Base-by-base conservation (phyloP, 2,329 filamentous ascomycete species). In the Fusarium sororula region DNA sequence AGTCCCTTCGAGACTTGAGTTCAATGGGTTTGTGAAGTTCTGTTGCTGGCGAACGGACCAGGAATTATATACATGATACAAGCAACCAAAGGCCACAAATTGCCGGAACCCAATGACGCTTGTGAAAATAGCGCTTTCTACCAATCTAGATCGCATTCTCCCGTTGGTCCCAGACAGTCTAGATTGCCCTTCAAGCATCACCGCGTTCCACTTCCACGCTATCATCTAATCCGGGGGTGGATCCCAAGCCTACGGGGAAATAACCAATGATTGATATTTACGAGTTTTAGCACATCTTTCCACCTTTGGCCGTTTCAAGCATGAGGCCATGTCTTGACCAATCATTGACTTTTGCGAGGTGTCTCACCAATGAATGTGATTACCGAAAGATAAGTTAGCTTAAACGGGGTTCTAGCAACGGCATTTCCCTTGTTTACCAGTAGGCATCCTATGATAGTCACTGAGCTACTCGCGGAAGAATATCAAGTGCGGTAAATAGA, bases 391-490 rank as follows among this genome's bases (percentile, higher is more conserved):
- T 47, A 47, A 4, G 17, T 26, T 20, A 47, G 7, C 44, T 26
- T 6, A 5, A 13, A 26, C 9, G 24, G 17, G 17, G 24, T 6
- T 26, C 7, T 14, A 13, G 17, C 11, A 45, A 45, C 11, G 24
- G 17, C 12, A 14, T 20, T 45, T 26, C 17, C 10, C 17, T 45
- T 26, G 24, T 13, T 8, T 20, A 1, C 1, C 2, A 9, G 5
- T 26, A 45, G 4, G 17, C 11, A 45, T 26, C n/a, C 6, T 44
- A 42, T 24, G 41, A 42, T 42, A 24, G 28, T 28, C 28, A 28
- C 9, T 17, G 11, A 1, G 17, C 6, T 20, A 20, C 11, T 8
- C 0, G 17, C 17, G 17, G 6, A 20, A 26, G 42, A 5, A 13
- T 7, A 30, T 30, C 3, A 11, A 12, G 28, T 30, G 24, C 4